Percentiles rank a stretch among this genome's conserved stretches.
phyloP scores from a whole-genome alignment of 345 rosid species.

The Eucalyptus regnans region DNA sequence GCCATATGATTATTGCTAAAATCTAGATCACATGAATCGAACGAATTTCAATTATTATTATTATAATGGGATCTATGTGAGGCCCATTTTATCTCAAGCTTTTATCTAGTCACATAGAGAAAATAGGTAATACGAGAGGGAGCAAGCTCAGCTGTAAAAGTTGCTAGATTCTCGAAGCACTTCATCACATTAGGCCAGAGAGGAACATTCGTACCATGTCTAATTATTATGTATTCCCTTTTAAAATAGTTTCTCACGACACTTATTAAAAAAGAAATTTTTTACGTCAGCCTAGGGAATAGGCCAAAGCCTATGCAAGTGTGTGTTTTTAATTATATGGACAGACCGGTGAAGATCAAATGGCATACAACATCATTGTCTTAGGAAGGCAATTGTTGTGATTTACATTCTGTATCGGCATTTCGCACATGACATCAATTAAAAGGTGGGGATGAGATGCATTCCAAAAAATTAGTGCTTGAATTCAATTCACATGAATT shows the following conservation, averaged over 20 bases:
- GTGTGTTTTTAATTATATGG: background rate
- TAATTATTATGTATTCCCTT: background rate
- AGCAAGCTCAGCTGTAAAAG: background rate
- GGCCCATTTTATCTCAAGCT: background rate
- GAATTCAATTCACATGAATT: background rate
- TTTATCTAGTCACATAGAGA: background rate
- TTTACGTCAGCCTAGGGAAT: background rate
- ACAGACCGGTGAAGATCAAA: background rate
- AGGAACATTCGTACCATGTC: background rate
- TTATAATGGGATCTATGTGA: too few species aligned
- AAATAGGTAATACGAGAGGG: background rate
- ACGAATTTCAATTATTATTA: background rate
- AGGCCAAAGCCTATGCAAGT: background rate
- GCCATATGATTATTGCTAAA: background rate
- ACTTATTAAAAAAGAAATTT: fast-evolving
- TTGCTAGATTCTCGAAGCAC: background rate
- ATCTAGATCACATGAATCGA: background rate
- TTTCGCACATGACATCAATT: background rate
- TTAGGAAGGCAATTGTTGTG: background rate
- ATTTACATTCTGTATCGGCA: background rate
- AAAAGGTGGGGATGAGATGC: background rate
- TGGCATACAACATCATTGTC: background rate
- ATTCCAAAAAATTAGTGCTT: background rate
- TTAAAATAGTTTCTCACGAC: background rate
- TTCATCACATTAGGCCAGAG: background rate